Evolutionary conservation across 352 stramenopile species (phyloP).

Genomic region (Pythium diclinum): DNA sequence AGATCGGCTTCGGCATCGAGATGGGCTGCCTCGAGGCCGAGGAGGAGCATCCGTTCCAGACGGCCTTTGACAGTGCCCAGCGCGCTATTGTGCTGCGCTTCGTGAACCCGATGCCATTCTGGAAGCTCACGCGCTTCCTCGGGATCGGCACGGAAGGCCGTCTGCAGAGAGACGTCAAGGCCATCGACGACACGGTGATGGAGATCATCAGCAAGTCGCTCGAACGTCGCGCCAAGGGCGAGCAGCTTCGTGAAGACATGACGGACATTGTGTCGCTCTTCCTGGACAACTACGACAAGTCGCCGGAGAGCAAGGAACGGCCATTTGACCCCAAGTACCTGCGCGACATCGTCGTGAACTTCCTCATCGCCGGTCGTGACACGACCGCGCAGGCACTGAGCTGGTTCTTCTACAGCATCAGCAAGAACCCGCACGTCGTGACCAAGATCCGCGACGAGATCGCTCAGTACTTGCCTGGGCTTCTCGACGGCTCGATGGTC

Average conservation of each 20-base stretch:
- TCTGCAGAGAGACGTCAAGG: slow-evolving; percentile 32
- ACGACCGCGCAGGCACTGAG: slow-evolving; percentile 53
- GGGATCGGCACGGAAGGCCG: slow-evolving; percentile 32
- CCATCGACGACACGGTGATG: slow-evolving; percentile 44
- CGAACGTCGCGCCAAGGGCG: slow-evolving; percentile 14
- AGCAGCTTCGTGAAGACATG: background rate
- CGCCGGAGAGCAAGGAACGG: slow-evolving; percentile 15
- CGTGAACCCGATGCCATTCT: slow-evolving; percentile 36
- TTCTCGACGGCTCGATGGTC: slow-evolving; percentile 4
- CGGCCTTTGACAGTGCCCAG: slow-evolving; percentile 39
- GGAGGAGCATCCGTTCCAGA: slow-evolving; percentile 51
- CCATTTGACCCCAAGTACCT: slow-evolving; percentile 38
- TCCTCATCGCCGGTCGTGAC: slow-evolving; percentile 74
- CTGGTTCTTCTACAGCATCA: slow-evolving; percentile 69
- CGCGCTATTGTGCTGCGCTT: slow-evolving; percentile 30
- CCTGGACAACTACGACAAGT: slow-evolving; percentile 33
- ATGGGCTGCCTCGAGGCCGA: slow-evolving; percentile 43
- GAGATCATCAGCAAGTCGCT: slow-evolving; percentile 43
- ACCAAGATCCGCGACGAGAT: slow-evolving; percentile 42
- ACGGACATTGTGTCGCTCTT: slow-evolving; percentile 51
- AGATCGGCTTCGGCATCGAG: slow-evolving; percentile 53
- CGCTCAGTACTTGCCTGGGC: slow-evolving; percentile 12
- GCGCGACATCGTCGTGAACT: slow-evolving; percentile 66
- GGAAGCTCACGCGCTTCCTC: slow-evolving; percentile 39
- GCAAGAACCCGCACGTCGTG: slow-evolving; percentile 39